phyloP scores from a whole-genome alignment of 2,329 filamentous ascomycete genomes.

The Tympanopsis confertula region DNA sequence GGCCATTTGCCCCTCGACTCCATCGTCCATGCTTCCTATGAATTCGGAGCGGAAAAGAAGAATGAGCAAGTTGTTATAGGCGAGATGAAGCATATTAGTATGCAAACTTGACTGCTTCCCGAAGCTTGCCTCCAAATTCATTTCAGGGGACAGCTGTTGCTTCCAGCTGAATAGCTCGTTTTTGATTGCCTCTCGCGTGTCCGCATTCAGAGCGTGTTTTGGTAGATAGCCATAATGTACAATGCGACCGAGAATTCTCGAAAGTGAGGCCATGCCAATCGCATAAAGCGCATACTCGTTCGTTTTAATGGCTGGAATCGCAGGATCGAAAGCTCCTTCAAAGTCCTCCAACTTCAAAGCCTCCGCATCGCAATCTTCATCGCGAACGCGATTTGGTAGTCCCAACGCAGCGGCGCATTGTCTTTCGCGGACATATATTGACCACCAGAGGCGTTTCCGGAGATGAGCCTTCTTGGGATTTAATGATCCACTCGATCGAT shows the following conservation, averaged over 20 bases:
- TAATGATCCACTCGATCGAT: constrained; percentile 15
- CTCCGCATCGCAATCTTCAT: constrained; percentile 34
- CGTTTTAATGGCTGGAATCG: constrained; percentile 15
- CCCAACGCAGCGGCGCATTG: constrained; percentile 31
- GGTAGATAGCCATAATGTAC: constrained; percentile 18
- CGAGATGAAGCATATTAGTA: constrained; percentile 26
- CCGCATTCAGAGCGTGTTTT: constrained; percentile 1
- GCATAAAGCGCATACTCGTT: constrained; percentile 17
- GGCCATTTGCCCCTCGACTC: constrained; percentile 21
- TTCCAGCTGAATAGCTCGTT: constrained; percentile 26
- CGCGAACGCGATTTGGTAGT: constrained; percentile 31
- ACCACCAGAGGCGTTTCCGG: constrained; percentile 38
- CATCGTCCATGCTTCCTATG: constrained; percentile 5
- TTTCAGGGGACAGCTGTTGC: constrained; percentile 15
- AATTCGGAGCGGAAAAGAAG: background rate
- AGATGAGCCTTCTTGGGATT: constrained; percentile 6
- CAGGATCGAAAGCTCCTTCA: constrained; percentile 14
- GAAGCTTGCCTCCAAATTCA: constrained; percentile 18
- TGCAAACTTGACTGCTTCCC: constrained; percentile 20
- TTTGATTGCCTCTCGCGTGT: constrained; percentile 6
- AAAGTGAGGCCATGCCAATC: constrained; percentile 24
- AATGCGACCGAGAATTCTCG: constrained; percentile 20
- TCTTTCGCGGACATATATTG: constrained; percentile 34
- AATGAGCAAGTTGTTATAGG: constrained; percentile 22
- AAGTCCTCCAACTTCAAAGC: constrained; percentile 23